phyloP scores from a whole-genome alignment of 2,329 filamentous ascomycete genomes.

The Cladosporium halotolerans region DNA sequence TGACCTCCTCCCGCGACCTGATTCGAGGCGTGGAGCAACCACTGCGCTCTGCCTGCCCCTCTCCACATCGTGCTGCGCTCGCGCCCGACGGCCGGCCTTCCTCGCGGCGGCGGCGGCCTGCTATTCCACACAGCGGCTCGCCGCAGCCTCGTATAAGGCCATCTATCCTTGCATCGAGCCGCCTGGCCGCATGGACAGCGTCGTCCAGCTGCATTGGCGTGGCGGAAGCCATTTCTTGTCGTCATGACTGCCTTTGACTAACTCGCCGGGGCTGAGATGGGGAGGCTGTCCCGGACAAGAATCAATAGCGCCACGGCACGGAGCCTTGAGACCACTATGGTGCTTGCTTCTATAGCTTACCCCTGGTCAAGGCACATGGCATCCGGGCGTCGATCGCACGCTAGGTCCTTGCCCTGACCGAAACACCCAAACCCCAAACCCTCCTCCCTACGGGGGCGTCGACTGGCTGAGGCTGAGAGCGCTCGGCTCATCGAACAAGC shows the following conservation, averaged over 20 bases:
- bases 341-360: conserved; percentile 5
- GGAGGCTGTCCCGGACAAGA: neutral
- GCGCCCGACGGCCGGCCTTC: too few species aligned
- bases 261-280: neutral
- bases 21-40: neutral
- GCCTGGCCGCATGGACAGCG: neutral
- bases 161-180: neutral
- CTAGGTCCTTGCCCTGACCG: conserved; percentile 4
- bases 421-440: conserved; percentile 4
- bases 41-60: neutral
- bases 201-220: neutral
- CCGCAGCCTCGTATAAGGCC: neutral
- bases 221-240: neutral
- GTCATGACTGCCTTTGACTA: neutral
- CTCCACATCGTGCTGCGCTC: neutral
- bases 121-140: neutral
- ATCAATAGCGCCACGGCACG: conserved; percentile 9
- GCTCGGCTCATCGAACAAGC: neutral
- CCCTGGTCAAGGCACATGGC: conserved; percentile 8
- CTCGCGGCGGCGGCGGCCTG: too few species aligned
- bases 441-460: neutral
- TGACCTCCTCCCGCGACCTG: conserved; percentile 1
- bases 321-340: neutral
- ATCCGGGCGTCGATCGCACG: neutral
- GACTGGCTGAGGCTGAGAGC: neutral